phyloP scores from a whole-genome alignment of 1,284 basidiomycete genomes.

The Wolfiporia cocos region DNA sequence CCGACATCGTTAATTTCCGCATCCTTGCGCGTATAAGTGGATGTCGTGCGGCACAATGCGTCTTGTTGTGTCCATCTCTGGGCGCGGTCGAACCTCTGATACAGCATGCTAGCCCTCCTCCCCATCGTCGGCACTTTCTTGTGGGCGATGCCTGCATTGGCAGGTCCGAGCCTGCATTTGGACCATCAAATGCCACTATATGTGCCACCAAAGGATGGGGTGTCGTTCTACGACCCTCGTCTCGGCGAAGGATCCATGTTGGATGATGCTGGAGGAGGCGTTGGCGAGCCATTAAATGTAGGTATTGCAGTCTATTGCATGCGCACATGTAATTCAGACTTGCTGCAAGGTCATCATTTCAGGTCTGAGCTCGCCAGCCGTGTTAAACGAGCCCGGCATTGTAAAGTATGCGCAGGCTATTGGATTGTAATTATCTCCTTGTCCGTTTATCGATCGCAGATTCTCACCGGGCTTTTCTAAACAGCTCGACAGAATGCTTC shows the following conservation, averaged over 20 bases:
- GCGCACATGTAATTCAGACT: conserved; percentile 22
- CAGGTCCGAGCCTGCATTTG: no score
- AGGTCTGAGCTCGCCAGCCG: conserved; percentile 57
- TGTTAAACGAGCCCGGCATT: conserved; percentile 63
- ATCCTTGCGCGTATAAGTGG: no score
- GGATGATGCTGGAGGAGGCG: conserved; percentile 35
- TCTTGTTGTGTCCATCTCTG: no score
- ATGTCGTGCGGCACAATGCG: no score
- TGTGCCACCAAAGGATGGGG: conserved; percentile 1
- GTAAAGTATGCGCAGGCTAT: conserved; percentile 52
- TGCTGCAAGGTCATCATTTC: conserved; percentile 48
- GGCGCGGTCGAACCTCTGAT: no score
- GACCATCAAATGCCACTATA: not conserved
- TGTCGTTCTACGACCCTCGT: conserved; percentile 40
- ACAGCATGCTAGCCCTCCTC: no score
- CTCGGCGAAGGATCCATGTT: conserved; percentile 48
- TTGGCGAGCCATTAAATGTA: conserved; percentile 69
- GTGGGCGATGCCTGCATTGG: no score
- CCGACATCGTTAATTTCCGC: no score
- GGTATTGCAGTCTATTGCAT: conserved; percentile 9
- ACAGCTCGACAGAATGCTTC: conserved; percentile 66
- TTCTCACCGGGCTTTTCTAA: not conserved
- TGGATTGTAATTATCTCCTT: conserved; percentile 41
- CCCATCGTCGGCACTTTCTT: no score
- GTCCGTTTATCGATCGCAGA: not conserved